These are phyloP conservation scores for Penicillium paneum DNA, from an alignment of 2,329 filamentous ascomycete genomes.

Conservation along the genomic window DNA sequence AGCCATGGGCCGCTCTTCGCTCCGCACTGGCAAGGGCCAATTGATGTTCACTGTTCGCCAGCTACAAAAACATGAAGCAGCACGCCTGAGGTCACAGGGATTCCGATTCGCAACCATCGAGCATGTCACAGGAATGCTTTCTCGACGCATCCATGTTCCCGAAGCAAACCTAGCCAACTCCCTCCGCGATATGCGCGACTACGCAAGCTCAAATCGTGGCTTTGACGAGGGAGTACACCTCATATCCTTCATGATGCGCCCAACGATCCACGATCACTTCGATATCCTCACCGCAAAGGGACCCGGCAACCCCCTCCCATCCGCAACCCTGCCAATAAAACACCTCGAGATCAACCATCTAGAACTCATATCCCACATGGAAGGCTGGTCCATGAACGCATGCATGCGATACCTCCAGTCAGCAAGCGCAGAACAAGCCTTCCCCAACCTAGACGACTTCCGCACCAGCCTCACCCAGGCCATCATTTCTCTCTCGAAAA, in stretches of 20 bases:
- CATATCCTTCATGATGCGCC: conserved; percentile 43
- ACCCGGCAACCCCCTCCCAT: conserved; percentile 60
- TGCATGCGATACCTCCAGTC: conserved; percentile 37
- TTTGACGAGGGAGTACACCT: conserved; percentile 42
- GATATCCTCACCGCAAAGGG: conserved; percentile 60
- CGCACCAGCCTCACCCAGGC: conserved; percentile 49
- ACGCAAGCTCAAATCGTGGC: conserved; percentile 36
- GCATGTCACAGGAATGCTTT: conserved; percentile 66
- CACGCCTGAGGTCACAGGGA: conserved; percentile 65
- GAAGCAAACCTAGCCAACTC: conserved; percentile 58
- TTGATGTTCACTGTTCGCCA: conserved; percentile 74
- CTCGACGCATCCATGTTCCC: conserved; percentile 71
- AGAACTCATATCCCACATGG: conserved; percentile 48
- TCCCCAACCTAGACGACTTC: conserved; percentile 31
- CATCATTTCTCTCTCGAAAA: conserved; percentile 35
- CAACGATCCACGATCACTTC: conserved; percentile 56
- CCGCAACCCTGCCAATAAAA: conserved; percentile 53
- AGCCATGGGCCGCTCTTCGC: conserved; percentile 27
- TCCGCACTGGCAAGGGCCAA: conserved; percentile 62
- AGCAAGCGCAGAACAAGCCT: conserved; percentile 20
- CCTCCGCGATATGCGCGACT: conserved; percentile 63
- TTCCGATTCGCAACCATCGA: conserved; percentile 72
- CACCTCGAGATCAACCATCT: conserved; percentile 56
- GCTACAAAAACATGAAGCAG: conserved; percentile 57
- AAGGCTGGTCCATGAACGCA: conserved; percentile 38